Evolutionary conservation across 2,329 filamentous ascomycete genomes (phyloP).

Genomic region (Didymella keratinophila): DNA sequence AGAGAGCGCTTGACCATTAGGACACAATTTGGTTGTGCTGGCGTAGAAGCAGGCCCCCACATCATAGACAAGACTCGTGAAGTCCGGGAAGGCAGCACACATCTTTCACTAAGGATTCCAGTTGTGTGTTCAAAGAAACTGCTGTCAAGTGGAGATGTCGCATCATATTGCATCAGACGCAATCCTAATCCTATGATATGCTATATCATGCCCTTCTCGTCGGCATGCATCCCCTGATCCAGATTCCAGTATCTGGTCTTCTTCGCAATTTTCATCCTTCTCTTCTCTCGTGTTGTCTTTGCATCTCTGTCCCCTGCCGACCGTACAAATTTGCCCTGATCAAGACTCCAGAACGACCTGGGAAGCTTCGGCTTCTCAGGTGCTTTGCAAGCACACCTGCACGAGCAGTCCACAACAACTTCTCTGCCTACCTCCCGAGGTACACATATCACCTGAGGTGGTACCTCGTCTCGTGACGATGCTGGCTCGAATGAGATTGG

Average conservation of each 20-base stretch:
- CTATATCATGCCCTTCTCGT: not conserved
- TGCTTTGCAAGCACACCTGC: not conserved
- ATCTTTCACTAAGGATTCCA: too few species aligned
- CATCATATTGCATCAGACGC: not conserved
- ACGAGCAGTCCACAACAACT: not conserved
- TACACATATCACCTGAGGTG: not conserved
- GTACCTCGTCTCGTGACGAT: not conserved
- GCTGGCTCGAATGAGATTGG: not conserved
- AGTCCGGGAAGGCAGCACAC: too few species aligned
- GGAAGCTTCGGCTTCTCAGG: not conserved
- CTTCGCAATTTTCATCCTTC: not conserved
- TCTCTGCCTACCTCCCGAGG: not conserved
- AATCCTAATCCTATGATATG: not conserved
- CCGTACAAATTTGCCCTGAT: not conserved
- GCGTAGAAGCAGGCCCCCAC: too few species aligned
- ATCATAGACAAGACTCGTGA: too few species aligned
- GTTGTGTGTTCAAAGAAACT: too few species aligned
- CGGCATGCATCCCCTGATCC: slow-evolving; percentile 1
- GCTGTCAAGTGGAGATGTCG: not conserved
- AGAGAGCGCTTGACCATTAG: too few species aligned
- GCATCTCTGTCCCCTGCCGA: not conserved
- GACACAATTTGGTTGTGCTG: too few species aligned
- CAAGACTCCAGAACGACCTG: not conserved
- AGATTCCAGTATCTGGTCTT: not conserved
- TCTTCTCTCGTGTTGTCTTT: not conserved